Evolutionary conservation across 2,329 filamentous ascomycete genomes (phyloP), one percentile per base, ranked within the genome.

Genomic region (Myriosclerotinia duriaeana): DNA sequence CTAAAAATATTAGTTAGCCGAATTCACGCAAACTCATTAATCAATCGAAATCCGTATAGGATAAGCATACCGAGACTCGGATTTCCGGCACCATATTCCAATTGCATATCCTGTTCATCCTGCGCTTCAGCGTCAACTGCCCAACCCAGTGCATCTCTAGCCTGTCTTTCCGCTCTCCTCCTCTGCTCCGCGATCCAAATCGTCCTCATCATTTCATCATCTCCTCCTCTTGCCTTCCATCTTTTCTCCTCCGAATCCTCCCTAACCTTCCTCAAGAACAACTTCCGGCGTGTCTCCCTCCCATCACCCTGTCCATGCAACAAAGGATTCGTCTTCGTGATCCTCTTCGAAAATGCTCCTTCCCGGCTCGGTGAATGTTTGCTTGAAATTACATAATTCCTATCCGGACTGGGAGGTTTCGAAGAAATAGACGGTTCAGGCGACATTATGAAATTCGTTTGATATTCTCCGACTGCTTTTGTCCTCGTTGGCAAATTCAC

Each of bases 201-300:
- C 55, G 74, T 71, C 61, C 78, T 71, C 75, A 79, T 75, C 67
- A 79, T 77, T 74, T 85, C 84, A 71, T 88, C 86, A 72, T 89
- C 87, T 3, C 87, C 86, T 36, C 87, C 86, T 70, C 87, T 80
- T 62, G 83, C 80, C 72, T 84, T 81, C 82, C 87, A 89, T 30
- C 79, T 78, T 72, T 80, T 83, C 38, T 90, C 85, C 53, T 89
- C 85, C 3, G 82, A 79, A 52, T 84, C 82, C 72, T 86, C 83
- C 67, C 85, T 81, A 22, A 90, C 87, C 62, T 83, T 89, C 74
- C 87, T 85, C 67, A 94, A 78, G 72, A 94, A 94, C 66, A 89
- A 79, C 42, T 85, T 84, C 56, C 90, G 81, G 66, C 91, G 80
- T 64, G 84, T 81, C 74, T 91, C 87, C 65, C 87, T 85, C 0